Percentiles rank a stretch among this genome's conserved stretches.
Conservation (phyloP, 352 stramenopile genomes). For the Pythium chondricola region DNA sequence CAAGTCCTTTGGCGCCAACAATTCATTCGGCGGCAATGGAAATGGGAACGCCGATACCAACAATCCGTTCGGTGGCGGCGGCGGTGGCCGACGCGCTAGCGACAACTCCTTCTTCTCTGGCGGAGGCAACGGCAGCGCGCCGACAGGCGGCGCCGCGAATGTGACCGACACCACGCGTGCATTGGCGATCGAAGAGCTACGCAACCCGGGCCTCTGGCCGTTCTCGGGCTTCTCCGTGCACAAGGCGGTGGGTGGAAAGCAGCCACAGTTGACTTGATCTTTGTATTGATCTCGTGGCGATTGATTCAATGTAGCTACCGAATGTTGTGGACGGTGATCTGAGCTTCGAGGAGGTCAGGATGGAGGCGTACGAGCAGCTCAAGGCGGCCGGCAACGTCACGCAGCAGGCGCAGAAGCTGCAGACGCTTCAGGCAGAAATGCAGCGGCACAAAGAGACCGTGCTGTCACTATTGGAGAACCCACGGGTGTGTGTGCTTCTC, state of each 20-base stretch:
- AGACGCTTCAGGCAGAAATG: conserved; percentile 34
- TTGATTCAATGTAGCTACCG: conserved; percentile 24
- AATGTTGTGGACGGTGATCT: conserved; percentile 55
- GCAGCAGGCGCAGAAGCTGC: conserved; percentile 36
- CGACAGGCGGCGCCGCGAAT: conserved; percentile 14
- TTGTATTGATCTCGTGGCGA: not conserved
- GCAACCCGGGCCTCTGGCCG: conserved; percentile 40
- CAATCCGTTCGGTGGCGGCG: conserved; percentile 11
- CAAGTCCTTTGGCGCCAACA: conserved; percentile 10
- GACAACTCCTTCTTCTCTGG: conserved; percentile 1
- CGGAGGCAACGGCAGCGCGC: not conserved
- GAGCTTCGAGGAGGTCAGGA: conserved; percentile 54
- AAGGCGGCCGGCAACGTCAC: conserved; percentile 34
- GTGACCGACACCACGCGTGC: conserved; percentile 37
- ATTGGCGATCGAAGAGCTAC: conserved; percentile 54
- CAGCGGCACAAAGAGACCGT: conserved; percentile 46
- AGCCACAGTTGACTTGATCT: not conserved
- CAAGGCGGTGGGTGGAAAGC: conserved; percentile 43
- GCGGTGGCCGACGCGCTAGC: not conserved
- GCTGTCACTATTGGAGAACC: conserved; percentile 39
- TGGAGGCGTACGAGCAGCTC: conserved; percentile 55
- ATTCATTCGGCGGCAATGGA: not conserved
- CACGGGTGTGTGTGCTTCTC: conserved; percentile 9
- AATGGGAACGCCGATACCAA: conserved; percentile 1
- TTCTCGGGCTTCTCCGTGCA: conserved; percentile 59